Evolutionary conservation across 2,329 filamentous ascomycete species (phyloP).

Genomic region (Aspergillus intermedius): DNA sequence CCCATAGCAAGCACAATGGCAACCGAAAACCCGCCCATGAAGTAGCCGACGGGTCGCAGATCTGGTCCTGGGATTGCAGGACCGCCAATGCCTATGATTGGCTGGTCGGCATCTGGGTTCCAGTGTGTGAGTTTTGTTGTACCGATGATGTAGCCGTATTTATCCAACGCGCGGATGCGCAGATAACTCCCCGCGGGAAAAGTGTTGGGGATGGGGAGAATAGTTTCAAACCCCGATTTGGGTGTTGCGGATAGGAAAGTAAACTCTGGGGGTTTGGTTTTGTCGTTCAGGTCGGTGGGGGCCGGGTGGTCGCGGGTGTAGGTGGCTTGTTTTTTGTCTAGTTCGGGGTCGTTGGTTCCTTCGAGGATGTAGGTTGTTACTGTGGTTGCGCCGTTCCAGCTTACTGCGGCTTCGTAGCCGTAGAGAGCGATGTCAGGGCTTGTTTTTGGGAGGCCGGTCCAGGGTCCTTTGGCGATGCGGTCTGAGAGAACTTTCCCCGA

Average conservation of each 20-base stretch:
- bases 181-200: constrained; percentile 6
- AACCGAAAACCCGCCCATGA: constrained; percentile 1
- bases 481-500: constrained; percentile 44
- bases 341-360: constrained; percentile 6
- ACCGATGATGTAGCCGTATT: constrained; percentile 13
- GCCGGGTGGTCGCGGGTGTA: background rate
- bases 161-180: constrained; percentile 18
- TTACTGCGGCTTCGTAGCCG: constrained; percentile 17
- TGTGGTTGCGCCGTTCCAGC: constrained; percentile 35
- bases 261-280: constrained; percentile 6
- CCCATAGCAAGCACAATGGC: constrained; percentile 1
- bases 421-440: constrained; percentile 17
- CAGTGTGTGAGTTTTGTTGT: constrained; percentile 13
- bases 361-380: constrained; percentile 25
- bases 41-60: constrained; percentile 1
- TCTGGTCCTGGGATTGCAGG: background rate
- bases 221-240: constrained; percentile 24
- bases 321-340: background rate
- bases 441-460: constrained; percentile 46
- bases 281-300: background rate
- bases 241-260: constrained; percentile 14
- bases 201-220: constrained; percentile 14
- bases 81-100: constrained; percentile 6
- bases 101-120: constrained; percentile 11
- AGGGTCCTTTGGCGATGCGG: constrained; percentile 49